Conservation (phyloP, 495 filamentous ascomycete genomes). For the Penicillium steckii region DNA sequence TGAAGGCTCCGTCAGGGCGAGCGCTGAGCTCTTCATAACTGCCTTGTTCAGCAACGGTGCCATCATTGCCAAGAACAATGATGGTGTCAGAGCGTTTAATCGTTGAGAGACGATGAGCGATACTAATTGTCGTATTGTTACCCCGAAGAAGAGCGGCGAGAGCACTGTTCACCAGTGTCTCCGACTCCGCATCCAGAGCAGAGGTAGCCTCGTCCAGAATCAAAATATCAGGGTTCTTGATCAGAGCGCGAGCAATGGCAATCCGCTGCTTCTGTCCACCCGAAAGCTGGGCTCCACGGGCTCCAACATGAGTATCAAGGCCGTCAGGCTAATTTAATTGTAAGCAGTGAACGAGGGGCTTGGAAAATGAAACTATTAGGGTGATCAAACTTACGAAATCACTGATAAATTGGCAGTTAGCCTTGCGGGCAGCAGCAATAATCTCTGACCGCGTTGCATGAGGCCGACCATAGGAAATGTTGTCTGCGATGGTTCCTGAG, state of each 20-base stretch:
- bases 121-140: constrained; percentile 92
- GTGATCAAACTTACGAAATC: constrained; percentile 65
- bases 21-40: constrained; percentile 69
- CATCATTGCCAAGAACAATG: constrained; percentile 81
- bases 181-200: constrained; percentile 94
- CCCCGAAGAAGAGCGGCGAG: constrained; percentile 76
- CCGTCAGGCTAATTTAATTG: constrained; percentile 65
- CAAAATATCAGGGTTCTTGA: constrained; percentile 95
- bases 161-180: constrained; percentile 91
- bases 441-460: constrained; percentile 76
- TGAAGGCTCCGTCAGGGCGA: constrained; percentile 77
- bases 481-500: constrained; percentile 93
- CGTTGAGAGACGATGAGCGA: constrained; percentile 91
- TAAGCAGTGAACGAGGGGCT: constrained; percentile 12
- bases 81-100: constrained; percentile 94
- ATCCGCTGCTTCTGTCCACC: constrained; percentile 98
- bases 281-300: constrained; percentile 88
- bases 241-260: constrained; percentile 89
- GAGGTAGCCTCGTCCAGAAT: constrained; percentile 94
- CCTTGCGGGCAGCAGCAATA: constrained; percentile 80
- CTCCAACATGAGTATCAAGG: constrained; percentile 89
- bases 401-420: constrained; percentile 95
- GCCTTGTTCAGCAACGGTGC: constrained; percentile 86
- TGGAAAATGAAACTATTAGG: background rate
- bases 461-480: constrained; percentile 92